A percentile compares a stretch with the other conserved stretches of the same genome.
Evolutionary conservation across 306 rosid genomes (phyloP).

Genomic region (Dryas alaskensis): DNA sequence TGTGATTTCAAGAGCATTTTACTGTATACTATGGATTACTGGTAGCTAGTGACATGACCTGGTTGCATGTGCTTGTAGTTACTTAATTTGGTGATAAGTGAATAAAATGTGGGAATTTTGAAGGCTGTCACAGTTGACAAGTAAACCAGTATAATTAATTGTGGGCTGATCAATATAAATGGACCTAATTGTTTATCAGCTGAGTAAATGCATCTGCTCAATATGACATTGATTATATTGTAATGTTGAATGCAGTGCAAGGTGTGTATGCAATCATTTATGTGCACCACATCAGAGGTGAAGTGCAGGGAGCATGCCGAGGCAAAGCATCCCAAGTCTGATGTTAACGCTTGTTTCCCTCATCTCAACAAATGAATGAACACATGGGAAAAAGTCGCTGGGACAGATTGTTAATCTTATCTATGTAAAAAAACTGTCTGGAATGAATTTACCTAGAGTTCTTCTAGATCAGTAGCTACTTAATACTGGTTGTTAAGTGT

Average conservation of each 20-base stretch:
- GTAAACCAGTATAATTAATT: not conserved
- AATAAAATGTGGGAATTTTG: not conserved
- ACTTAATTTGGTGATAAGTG: not conserved
- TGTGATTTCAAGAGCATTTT: not conserved
- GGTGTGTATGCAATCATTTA: conserved; percentile 71
- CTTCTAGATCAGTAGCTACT: conserved; percentile 16
- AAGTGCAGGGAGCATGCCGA: conserved; percentile 72
- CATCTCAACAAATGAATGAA: conserved; percentile 47
- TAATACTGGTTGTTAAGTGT: conserved; percentile 22
- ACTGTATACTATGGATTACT: not conserved
- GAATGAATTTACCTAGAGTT: conserved; percentile 15
- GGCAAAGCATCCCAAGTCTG: conserved; percentile 69
- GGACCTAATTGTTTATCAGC: not conserved
- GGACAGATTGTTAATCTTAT: conserved; percentile 19
- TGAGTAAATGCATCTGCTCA: not conserved
- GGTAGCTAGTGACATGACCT: not conserved
- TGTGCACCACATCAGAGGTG: conserved; percentile 62
- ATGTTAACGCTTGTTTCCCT: conserved; percentile 45
- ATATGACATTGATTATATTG: not conserved
- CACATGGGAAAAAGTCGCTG: conserved; percentile 1
- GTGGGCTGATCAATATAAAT: not conserved
- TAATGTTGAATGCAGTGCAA: conserved; percentile 45
- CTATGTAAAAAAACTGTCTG: conserved; percentile 30
- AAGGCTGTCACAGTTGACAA: not conserved
- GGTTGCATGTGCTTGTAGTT: too few species aligned